Evolutionary conservation across 371 early-diverging fungal species (phyloP).

Genomic region (Mucor piriformis): DNA sequence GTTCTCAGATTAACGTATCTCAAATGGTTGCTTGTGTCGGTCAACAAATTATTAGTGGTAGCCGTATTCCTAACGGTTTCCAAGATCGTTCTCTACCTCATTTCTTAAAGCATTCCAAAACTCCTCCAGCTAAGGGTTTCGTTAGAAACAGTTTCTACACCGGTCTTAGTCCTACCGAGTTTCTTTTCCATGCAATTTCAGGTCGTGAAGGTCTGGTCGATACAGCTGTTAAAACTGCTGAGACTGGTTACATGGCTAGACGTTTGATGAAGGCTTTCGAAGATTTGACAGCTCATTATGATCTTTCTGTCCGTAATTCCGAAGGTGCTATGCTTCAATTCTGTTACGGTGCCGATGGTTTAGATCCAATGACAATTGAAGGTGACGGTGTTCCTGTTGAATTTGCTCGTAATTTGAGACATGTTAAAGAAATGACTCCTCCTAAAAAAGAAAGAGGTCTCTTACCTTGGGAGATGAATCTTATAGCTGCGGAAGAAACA

Average conservation of each 20-base stretch:
- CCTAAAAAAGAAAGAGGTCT: slow-evolving; percentile 44
- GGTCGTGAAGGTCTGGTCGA: slow-evolving; percentile 99
- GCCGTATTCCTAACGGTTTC: slow-evolving; percentile 97
- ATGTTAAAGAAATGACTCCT: slow-evolving; percentile 49
- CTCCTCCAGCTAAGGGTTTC: slow-evolving; percentile 97
- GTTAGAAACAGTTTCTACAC: slow-evolving; percentile 97
- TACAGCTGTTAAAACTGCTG: slow-evolving; percentile 99
- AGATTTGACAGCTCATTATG: slow-evolving; percentile 95
- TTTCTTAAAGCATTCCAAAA: slow-evolving; percentile 88
- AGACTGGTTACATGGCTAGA: slow-evolving; percentile 99
- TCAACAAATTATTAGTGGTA: slow-evolving; percentile 98
- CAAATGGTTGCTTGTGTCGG: slow-evolving; percentile 99
- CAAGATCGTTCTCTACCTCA: slow-evolving; percentile 97
- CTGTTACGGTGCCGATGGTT: slow-evolving; percentile 97
- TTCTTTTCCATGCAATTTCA: slow-evolving; percentile 99
- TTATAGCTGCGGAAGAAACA: slow-evolving; percentile 56
- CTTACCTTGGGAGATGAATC: slow-evolving; percentile 75
- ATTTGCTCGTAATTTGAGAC: slow-evolving; percentile 82
- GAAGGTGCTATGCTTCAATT: slow-evolving; percentile 96
- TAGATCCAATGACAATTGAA: slow-evolving; percentile 97
- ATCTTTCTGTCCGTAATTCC: slow-evolving; percentile 95
- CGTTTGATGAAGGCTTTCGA: slow-evolving; percentile 99
- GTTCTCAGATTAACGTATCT: slow-evolving; percentile 98
- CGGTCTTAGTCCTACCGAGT: slow-evolving; percentile 96
- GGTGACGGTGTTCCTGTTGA: slow-evolving; percentile 91